Evolutionary conservation across 2,329 filamentous ascomycete genomes (phyloP).

Genomic region (Onygena corvina): DNA sequence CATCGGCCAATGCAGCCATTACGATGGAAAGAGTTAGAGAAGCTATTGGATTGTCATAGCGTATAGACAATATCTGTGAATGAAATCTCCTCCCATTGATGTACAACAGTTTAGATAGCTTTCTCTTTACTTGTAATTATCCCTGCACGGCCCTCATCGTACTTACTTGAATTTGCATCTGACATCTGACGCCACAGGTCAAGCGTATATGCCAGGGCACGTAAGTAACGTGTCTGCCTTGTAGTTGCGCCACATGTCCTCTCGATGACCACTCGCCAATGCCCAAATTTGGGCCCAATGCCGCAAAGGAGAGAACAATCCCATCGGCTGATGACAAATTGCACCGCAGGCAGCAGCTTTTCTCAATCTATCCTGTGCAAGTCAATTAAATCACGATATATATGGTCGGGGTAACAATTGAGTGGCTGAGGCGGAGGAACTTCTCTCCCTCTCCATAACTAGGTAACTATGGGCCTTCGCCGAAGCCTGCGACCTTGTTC

Average conservation of each 20-base stretch:
- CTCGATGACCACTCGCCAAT: not conserved
- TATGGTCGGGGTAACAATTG: too few relatives aligned
- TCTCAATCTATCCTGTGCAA: not conserved
- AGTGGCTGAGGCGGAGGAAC: not conserved
- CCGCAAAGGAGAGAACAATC: not conserved
- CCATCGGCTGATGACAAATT: slow-evolving; percentile 2
- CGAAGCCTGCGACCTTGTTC: not conserved
- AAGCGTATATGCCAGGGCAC: too few relatives aligned
- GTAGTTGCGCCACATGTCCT: slow-evolving; percentile 1
- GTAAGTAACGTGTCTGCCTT: slow-evolving; percentile 7
- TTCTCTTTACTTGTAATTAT: too few relatives aligned
- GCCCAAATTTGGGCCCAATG: slow-evolving; percentile 1
- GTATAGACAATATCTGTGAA: not conserved
- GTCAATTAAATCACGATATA: too few relatives aligned
- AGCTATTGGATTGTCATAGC: slow-evolving; percentile 12
- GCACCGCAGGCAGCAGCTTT: not conserved
- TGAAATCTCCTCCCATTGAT: not conserved
- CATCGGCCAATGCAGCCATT: slow-evolving; percentile 13
- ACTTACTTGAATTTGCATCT: too few relatives aligned
- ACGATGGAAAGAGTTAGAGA: slow-evolving; percentile 14
- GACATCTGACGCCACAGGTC: too few relatives aligned
- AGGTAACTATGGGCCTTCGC: too few relatives aligned
- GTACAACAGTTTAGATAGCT: not conserved
- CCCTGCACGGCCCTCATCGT: too few relatives aligned
- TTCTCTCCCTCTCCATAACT: not conserved